Evolutionary conservation across 225 moss, liverwort and hornwort genomes (phyloP).

Genomic region (Marchantia paleacea): DNA sequence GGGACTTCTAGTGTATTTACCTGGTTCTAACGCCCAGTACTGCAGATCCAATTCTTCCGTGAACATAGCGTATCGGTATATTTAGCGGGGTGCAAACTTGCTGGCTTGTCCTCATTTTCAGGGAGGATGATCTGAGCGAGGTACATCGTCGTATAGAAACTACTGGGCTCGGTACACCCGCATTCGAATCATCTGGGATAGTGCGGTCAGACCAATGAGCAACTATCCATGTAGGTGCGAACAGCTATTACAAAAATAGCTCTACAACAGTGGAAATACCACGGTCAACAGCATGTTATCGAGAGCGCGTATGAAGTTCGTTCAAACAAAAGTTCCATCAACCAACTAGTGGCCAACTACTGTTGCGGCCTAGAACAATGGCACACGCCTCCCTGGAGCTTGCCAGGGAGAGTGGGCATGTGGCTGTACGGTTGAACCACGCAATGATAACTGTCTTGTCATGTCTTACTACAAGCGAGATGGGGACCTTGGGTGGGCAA

Average conservation of each 20-base stretch:
- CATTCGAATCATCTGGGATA: neutral
- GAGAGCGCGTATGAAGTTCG: too few species aligned
- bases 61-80: neutral
- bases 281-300: too few species aligned
- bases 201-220: too few species aligned
- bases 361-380: neutral
- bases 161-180: neutral
- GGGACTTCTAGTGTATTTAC: too few species aligned
- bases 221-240: too few species aligned
- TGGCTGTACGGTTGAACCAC: neutral
- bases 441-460: neutral
- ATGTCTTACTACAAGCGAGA: too few species aligned
- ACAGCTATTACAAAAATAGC: too few species aligned
- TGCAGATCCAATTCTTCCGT: neutral
- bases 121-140: neutral
- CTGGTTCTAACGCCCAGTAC: too few species aligned
- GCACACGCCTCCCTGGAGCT: neutral
- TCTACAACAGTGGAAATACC: too few species aligned
- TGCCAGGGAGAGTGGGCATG: neutral
- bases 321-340: neutral
- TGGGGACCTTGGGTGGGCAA: too few species aligned
- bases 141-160: neutral
- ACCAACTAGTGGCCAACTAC: neutral
- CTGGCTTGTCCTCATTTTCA: too few species aligned
- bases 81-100: too few species aligned